phyloP scores from a whole-genome alignment of 441 rosid species.

The Erodium chrysanthum region DNA sequence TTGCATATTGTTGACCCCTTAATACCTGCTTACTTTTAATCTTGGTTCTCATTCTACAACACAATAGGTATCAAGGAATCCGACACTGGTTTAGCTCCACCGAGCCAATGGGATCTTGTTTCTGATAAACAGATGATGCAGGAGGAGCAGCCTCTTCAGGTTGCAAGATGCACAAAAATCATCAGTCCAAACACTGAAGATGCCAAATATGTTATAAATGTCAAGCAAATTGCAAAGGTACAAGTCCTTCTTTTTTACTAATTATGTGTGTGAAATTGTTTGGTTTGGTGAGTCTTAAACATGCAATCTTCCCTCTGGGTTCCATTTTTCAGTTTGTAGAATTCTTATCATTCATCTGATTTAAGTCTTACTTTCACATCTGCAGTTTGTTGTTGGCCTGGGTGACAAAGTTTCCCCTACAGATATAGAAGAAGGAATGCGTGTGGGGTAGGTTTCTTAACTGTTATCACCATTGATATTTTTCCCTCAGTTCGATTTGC shows the following conservation, averaged over 20 bases:
- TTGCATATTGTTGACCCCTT: background rate
- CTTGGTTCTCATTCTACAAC: background rate
- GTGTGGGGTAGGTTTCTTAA: slow-evolving; percentile 60
- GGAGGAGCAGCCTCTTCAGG: slow-evolving; percentile 97
- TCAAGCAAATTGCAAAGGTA: slow-evolving; percentile 95
- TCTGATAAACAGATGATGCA: slow-evolving; percentile 99
- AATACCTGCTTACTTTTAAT: background rate
- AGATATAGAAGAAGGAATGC: slow-evolving; percentile 98
- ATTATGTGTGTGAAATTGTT: background rate
- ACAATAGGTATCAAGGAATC: slow-evolving; percentile 85
- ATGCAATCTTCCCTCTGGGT: background rate
- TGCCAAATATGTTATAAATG: slow-evolving; percentile 88
- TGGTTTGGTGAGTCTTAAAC: too few species aligned
- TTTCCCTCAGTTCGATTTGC: too few species aligned
- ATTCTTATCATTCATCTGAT: background rate
- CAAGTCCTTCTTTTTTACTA: background rate
- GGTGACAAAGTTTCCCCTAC: slow-evolving; percentile 98
- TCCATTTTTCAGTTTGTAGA: background rate
- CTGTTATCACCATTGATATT: slow-evolving; percentile 12
- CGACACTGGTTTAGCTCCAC: slow-evolving; percentile 91
- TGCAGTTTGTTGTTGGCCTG: slow-evolving; percentile 93
- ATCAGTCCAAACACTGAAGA: slow-evolving; percentile 94
- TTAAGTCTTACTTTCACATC: background rate
- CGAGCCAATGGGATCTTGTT: slow-evolving; percentile 98
- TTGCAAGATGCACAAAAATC: slow-evolving; percentile 91